phyloP scores from a whole-genome alignment of 129 eudicot species.

The Helichrysum umbraculigerum region DNA sequence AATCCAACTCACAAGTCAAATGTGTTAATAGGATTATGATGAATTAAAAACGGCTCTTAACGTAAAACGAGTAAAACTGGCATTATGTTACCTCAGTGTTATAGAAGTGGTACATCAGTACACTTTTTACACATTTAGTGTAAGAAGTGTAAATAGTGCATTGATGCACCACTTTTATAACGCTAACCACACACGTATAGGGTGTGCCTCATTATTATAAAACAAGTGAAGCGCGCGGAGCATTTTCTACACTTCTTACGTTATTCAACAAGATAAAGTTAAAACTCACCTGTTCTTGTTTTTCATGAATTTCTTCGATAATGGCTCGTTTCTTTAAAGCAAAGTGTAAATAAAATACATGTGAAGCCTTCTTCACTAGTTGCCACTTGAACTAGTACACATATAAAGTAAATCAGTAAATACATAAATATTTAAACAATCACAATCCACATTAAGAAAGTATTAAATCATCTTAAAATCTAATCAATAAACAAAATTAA shows the following conservation, averaged over 20 bases:
- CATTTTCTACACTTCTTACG: no score
- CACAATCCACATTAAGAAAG: no score
- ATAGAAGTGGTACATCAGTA: no score
- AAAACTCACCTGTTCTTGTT: conserved; percentile 86
- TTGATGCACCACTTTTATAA: no score
- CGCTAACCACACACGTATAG: no score
- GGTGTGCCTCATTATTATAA: background rate
- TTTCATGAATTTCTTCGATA: conserved; percentile 95
- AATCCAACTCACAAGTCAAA: background rate
- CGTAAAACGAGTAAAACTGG: background rate
- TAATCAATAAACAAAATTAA: no score
- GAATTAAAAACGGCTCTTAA: no score
- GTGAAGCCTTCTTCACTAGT: conserved; percentile 90
- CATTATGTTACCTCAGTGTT: background rate
- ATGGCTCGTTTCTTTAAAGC: conserved; percentile 84
- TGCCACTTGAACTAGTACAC: conserved; percentile 89
- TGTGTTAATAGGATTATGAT: background rate
- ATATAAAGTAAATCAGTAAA: background rate
- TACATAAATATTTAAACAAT: background rate
- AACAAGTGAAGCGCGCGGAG: background rate
- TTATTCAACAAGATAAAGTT: no score
- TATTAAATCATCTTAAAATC: no score
- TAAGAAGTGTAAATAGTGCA: no score
- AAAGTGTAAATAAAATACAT: conserved; percentile 87
- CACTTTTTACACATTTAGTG: no score